Conservation (phyloP, 768 basidiomycete species). For the Tulasnella sp. region DNA sequence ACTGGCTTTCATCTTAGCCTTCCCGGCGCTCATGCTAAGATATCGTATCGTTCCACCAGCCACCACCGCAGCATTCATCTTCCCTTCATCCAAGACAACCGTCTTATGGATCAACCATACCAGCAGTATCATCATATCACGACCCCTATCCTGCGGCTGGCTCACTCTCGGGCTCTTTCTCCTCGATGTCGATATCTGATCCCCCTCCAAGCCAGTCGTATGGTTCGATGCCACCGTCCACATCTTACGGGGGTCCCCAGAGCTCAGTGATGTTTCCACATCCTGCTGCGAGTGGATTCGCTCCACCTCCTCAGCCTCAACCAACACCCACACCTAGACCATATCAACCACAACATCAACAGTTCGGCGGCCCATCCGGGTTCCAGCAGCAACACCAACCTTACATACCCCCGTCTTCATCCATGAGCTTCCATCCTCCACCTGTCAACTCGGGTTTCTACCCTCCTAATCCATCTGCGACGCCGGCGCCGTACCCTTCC, state of each 20-base stretch:
- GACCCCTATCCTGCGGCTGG: slow-evolving; percentile 7
- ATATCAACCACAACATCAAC: slow-evolving; percentile 12
- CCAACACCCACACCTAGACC: not conserved
- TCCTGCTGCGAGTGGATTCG: slow-evolving; percentile 9
- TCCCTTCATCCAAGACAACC: slow-evolving; percentile 9
- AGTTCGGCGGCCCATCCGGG: not conserved
- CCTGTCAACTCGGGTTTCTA: not conserved
- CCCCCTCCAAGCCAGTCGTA: not conserved
- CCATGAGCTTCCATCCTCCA: slow-evolving; percentile 6
- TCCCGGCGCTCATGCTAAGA: not conserved
- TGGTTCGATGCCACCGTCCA: not conserved
- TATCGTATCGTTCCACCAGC: not conserved
- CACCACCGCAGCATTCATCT: not conserved
- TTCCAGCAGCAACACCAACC: slow-evolving; percentile 2
- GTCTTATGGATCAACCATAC: slow-evolving; percentile 14
- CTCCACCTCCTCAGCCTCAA: slow-evolving; percentile 6
- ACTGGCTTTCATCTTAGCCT: too few relatives aligned
- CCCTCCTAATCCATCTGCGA: slow-evolving; percentile 1
- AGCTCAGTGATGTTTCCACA: not conserved
- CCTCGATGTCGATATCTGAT: slow-evolving; percentile 7
- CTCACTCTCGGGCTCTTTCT: not conserved
- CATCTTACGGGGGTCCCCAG: not conserved
- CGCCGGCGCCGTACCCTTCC: slow-evolving; percentile 3
- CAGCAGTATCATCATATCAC: slow-evolving; percentile 2
- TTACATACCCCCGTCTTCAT: slow-evolving; percentile 5